Evolutionary conservation across 2,329 filamentous ascomycete genomes (phyloP), one percentile per base, ranked within the genome.

Genomic region (Colletotrichum sp.): DNA sequence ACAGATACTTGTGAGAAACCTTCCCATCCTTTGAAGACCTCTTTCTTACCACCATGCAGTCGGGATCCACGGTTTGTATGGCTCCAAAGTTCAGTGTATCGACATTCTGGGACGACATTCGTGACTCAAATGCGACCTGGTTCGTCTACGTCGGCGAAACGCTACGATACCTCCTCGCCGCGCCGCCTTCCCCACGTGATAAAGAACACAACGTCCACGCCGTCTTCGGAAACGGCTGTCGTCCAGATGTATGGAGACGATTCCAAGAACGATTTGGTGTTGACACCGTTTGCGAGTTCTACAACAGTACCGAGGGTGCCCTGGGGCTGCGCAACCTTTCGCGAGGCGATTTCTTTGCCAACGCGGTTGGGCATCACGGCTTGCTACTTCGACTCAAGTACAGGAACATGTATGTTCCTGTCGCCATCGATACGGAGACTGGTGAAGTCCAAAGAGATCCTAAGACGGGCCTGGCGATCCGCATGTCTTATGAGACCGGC

Each of bases 111-210:
- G 83, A 85, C 36, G 94, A 96, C 77, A 87, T 95, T 25, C 90
- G 92, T 61, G 93, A 93, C 74, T 93, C 91, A 0, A 84, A 89
- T 16, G 91, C 94, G 1, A 95, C 93, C 0, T 90, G 91, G 80
- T 94, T 96, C 78, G 91, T 94, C 22, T 96, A 96, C 80, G 94
- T 96, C 4, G 94, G 94, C 79, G 94, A 96, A 82, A 95, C 93
- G 0, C 90, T 94, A 8, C 90, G 94, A 1, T 96, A 96, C 79
- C 88, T 96, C 1, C 88, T 96, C 15, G 92, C 93, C 1, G 90
- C 90, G 3, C 93, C 94, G 3, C 90, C 91, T 0, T 90, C 89
- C n/a, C 87, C 91, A 0, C 87, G 91, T 8, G 92, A 94, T 82
- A 88, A 85, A 76, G 84, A 89, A 16, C 92, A 94, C 83, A 85